Conservation (phyloP, 1,284 basidiomycete genomes). For the Schizophyllum commune region DNA sequence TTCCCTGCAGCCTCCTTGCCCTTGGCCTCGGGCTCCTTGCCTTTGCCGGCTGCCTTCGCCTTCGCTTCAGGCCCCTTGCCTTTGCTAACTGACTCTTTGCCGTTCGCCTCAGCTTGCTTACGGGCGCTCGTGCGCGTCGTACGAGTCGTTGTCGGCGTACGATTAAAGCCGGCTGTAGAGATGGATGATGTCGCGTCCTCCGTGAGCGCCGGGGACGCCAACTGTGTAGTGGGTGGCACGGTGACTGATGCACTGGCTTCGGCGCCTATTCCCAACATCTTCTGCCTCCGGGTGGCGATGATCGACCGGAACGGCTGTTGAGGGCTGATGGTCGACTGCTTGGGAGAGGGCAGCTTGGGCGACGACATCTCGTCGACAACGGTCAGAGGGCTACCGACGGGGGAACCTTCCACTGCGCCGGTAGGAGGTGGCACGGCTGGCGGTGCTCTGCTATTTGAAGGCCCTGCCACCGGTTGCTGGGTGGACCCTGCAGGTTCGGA, state of each 20-base stretch:
- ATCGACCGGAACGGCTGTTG: conserved; percentile 40
- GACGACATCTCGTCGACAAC: conserved; percentile 26
- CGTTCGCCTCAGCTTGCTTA: conserved; percentile 5
- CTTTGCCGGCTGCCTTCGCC: background rate
- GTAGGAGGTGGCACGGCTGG: conserved; percentile 11
- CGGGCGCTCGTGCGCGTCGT: conserved; percentile 23
- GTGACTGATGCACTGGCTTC: conserved; percentile 14
- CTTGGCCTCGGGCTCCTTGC: background rate
- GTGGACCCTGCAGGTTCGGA: conserved; percentile 21
- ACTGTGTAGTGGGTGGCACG: conserved; percentile 18
- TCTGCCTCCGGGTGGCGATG: conserved; percentile 55
- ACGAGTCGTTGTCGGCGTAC: conserved; percentile 19
- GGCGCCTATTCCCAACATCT: conserved; percentile 23
- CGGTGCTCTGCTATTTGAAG: conserved; percentile 7
- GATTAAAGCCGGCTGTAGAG: too few species aligned
- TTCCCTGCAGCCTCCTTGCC: too few species aligned
- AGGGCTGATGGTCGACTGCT: conserved; percentile 9
- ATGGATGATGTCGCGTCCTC: conserved; percentile 15
- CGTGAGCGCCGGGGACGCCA: conserved; percentile 22
- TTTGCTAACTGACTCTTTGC: conserved; percentile 1
- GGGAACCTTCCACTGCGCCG: conserved; percentile 19
- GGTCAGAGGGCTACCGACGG: conserved; percentile 28
- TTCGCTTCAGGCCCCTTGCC: conserved; percentile 3
- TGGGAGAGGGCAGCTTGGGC: conserved; percentile 16
- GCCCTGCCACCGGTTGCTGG: conserved; percentile 10